These are phyloP conservation scores for Xylaria digitata DNA, from an alignment of 2,329 filamentous ascomycete genomes.

Conservation along the genomic window DNA sequence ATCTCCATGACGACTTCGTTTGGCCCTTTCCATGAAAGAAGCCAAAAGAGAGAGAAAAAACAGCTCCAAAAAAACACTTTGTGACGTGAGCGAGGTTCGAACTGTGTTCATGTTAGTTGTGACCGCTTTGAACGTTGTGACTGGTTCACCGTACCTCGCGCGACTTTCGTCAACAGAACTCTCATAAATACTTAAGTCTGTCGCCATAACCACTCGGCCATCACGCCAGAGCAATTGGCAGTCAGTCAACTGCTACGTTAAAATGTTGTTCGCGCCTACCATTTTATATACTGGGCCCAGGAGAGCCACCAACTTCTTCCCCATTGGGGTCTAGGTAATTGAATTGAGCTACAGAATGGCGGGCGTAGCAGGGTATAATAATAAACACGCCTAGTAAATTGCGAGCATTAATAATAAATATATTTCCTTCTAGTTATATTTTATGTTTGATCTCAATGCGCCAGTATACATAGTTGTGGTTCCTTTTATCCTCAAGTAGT, in stretches of 20 bases:
- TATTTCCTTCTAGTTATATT: no score
- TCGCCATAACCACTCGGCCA: slow-evolving; percentile 2
- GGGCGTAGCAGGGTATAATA: no score
- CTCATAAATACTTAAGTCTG: not conserved
- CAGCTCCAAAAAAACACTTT: no score
- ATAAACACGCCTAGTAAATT: no score
- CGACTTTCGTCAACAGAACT: slow-evolving; percentile 2
- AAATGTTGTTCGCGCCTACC: not conserved
- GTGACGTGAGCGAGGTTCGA: slow-evolving; percentile 9
- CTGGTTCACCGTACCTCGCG: not conserved
- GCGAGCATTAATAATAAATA: no score
- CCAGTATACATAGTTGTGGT: not conserved
- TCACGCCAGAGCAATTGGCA: not conserved
- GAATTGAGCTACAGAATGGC: no score
- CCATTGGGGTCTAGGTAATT: no score
- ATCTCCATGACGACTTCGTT: no score
- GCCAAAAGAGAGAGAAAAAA: no score
- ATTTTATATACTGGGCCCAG: not conserved
- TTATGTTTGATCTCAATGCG: no score
- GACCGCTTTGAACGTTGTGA: not conserved
- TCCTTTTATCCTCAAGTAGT: no score
- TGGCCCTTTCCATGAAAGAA: no score
- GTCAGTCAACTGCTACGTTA: not conserved
- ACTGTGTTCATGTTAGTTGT: not conserved
- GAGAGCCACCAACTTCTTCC: not conserved